A percentile compares a stretch with the other conserved stretches of the same genome.
Evolutionary conservation across 306 rosid genomes (phyloP).

Genomic region (Medicago arabica): DNA sequence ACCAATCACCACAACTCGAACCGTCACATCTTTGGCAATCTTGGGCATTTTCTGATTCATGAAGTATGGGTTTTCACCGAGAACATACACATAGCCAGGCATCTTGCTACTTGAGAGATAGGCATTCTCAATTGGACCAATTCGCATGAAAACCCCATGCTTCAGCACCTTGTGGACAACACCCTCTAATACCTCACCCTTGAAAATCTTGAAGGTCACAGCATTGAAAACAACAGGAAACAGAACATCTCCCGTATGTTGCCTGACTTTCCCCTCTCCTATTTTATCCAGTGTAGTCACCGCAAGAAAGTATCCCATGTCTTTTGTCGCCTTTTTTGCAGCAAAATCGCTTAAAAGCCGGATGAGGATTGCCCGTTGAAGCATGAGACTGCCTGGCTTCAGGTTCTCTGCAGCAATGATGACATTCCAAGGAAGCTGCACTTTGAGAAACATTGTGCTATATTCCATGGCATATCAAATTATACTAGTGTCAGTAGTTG

Average conservation of each 20-base stretch:
- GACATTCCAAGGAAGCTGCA: conserved; percentile 78
- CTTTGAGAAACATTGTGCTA: conserved; percentile 69
- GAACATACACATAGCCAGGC: conserved; percentile 71
- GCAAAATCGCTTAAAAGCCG: conserved; percentile 75
- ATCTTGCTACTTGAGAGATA: conserved; percentile 75
- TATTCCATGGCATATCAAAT: conserved; percentile 37
- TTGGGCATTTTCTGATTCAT: conserved; percentile 61
- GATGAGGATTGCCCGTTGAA: conserved; percentile 64
- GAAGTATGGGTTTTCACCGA: conserved; percentile 78
- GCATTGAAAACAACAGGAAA: conserved; percentile 76
- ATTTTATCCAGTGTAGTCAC: conserved; percentile 72
- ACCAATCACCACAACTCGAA: conserved; percentile 79
- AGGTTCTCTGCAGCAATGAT: conserved; percentile 72
- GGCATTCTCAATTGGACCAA: conserved; percentile 76
- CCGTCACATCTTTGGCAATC: conserved; percentile 63
- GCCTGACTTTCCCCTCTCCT: conserved; percentile 87
- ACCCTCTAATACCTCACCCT: conserved; percentile 84
- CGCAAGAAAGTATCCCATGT: conserved; percentile 75
- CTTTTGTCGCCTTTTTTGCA: conserved; percentile 69
- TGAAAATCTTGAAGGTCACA: conserved; percentile 73
- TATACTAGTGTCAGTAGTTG: conserved; percentile 8
- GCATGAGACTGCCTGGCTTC: conserved; percentile 68
- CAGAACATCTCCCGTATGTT: conserved; percentile 77
- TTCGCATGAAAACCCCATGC: conserved; percentile 85
- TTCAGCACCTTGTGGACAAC: conserved; percentile 80